These are phyloP conservation scores for Echinochloa phyllopogon DNA, from an alignment of 176 grass and related monocot species.

Conservation along the genomic window DNA sequence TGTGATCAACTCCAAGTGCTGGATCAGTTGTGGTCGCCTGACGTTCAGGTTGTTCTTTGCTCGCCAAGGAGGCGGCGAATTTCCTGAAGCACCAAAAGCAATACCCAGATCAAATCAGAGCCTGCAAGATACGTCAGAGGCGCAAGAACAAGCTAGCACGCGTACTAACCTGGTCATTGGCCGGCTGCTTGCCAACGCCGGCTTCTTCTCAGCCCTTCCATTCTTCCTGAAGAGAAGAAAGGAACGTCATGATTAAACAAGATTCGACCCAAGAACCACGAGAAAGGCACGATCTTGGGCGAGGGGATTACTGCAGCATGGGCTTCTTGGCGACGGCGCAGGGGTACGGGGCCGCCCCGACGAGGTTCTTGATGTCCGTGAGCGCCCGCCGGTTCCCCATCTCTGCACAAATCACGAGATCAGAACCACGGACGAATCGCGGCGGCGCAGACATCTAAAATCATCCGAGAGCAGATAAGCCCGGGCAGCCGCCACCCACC, in stretches of 20 bases:
- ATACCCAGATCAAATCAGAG: conserved; percentile 6
- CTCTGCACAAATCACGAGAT: conserved; percentile 46
- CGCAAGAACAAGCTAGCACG: not conserved
- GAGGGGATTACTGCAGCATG: conserved; percentile 55
- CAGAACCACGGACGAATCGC: not conserved
- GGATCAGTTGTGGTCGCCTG: conserved; percentile 25
- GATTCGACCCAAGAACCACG: conserved; percentile 33
- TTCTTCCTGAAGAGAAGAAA: conserved; percentile 50
- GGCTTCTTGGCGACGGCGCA: conserved; percentile 59
- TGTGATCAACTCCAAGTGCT: not conserved
- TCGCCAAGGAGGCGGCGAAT: conserved; percentile 58
- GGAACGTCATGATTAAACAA: conserved; percentile 4
- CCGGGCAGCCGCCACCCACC: conserved; percentile 36
- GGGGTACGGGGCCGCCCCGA: conserved; percentile 41
- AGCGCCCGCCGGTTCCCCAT: conserved; percentile 71
- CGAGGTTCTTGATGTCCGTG: conserved; percentile 73
- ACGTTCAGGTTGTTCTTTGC: conserved; percentile 34
- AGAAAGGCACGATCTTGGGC: conserved; percentile 18
- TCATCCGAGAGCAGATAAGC: not conserved
- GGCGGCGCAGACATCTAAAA: not conserved
- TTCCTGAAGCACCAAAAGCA: conserved; percentile 51
- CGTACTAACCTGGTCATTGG: conserved; percentile 71
- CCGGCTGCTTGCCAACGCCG: conserved; percentile 32
- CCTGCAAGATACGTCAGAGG: conserved; percentile 20
- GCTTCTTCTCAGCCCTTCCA: conserved; percentile 35